phyloP scores from a whole-genome alignment of 768 basidiomycete species.

The Leccinum broughii region DNA sequence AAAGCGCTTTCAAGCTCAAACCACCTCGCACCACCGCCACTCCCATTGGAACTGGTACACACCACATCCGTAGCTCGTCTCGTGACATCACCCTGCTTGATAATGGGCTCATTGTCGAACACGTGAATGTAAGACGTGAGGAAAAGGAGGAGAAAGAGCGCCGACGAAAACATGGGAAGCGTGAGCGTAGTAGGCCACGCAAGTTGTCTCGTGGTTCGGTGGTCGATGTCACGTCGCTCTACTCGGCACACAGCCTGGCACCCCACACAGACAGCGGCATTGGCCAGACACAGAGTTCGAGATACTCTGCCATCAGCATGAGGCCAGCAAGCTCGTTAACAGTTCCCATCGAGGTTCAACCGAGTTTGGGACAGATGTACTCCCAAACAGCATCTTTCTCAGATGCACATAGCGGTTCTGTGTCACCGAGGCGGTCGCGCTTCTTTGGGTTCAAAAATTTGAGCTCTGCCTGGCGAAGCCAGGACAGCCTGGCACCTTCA shows the following conservation, averaged over 20 bases:
- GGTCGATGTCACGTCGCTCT: constrained; percentile 71
- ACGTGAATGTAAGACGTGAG: constrained; percentile 79
- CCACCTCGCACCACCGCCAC: constrained; percentile 46
- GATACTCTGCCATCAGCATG: constrained; percentile 54
- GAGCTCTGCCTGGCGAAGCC: constrained; percentile 72
- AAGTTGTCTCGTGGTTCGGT: constrained; percentile 73
- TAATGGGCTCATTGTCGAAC: constrained; percentile 88
- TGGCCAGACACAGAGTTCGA: constrained; percentile 56
- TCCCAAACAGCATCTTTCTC: constrained; percentile 81
- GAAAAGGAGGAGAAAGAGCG: constrained; percentile 76
- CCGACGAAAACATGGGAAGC: constrained; percentile 65
- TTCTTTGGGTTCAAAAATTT: constrained; percentile 80
- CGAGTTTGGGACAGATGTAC: constrained; percentile 62
- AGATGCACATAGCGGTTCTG: constrained; percentile 73
- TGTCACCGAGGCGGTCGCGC: constrained; percentile 64
- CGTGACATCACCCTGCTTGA: constrained; percentile 81
- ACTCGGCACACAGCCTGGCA: constrained; percentile 61
- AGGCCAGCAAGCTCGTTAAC: constrained; percentile 65
- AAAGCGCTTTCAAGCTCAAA: constrained; percentile 69
- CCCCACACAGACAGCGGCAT: constrained; percentile 59
- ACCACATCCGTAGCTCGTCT: constrained; percentile 50
- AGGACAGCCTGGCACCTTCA: constrained; percentile 79
- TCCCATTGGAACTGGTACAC: constrained; percentile 35
- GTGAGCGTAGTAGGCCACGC: constrained; percentile 54
- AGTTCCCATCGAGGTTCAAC: constrained; percentile 55